Evolutionary conservation across 495 filamentous ascomycete species (phyloP), one percentile per base, ranked within the genome.

Genomic region (Penicillium silybi): DNA sequence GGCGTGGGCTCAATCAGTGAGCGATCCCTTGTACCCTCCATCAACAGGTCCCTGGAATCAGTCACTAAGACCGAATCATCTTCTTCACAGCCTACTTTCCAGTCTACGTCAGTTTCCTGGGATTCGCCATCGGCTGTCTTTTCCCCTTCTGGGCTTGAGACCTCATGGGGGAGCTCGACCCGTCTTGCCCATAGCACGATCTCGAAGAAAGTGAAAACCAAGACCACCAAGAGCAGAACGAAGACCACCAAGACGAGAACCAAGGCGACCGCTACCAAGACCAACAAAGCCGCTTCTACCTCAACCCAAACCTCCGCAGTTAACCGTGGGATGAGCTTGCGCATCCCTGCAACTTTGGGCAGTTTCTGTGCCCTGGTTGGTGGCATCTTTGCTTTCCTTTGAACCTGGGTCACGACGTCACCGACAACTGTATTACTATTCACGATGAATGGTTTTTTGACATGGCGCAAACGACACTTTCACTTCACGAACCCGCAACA

Each of bases 1-100:
- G 64, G 62, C 48, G 65, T 71, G 63, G 72, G 68, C 59, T 71
- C 73, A 64, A 58, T 75, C 66, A 77, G 76, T 79, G 70, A 78
- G 77, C 67, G 64, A 62, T 57, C 65, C 69, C 59, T 52, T 45
- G 43, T 41, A 53, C 41, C 54, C 55, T 43, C 43, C 32, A 57
- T 44, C 23, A 60, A 27, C 18, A 27, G 43, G 27, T 44, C 49
- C 44, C 41, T 54, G 39, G 27, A 34, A 56, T 51, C 42, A 50
- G 47, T 20, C 53, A 46, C 43, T 48, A 56, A 53, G 46, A 56
- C 35, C 46, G 48, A 11, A 15, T 37, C 39, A 15, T 34, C 47
- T 37, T 18, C 27, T 11, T 38, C 43, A 39, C 57, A 82, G 77
- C 75, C 72, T 72, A 76, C 64, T 49, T 69, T 43, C 73, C 74